A percentile compares a stretch with the other conserved stretches of the same genome.
Conservation (phyloP, 2,329 filamentous ascomycete genomes). For the Trichoderma hamatum region DNA sequence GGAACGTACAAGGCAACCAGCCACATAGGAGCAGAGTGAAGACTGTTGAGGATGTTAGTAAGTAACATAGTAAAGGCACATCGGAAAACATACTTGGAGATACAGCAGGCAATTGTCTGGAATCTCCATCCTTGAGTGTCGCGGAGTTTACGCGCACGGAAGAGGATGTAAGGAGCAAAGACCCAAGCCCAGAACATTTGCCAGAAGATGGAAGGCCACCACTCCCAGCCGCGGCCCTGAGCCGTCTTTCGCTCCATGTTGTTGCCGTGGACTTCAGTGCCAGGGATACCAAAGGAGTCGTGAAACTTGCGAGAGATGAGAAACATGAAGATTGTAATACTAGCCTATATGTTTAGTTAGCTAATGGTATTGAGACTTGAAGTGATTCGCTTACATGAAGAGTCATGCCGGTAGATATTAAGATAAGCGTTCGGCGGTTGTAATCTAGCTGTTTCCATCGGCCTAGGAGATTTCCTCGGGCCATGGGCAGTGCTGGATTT, state of each 20-base stretch:
- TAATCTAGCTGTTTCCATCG: conserved; percentile 49
- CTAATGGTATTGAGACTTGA: neutral
- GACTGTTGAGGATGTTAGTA: conserved; percentile 41
- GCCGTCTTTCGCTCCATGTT: conserved; percentile 52
- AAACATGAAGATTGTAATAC: conserved; percentile 62
- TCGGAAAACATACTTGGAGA: conserved; percentile 46
- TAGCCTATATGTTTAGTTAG: conserved; percentile 47
- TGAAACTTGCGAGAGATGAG: conserved; percentile 69
- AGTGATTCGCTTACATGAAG: conserved; percentile 52
- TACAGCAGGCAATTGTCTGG: conserved; percentile 60
- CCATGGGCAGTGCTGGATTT: conserved; percentile 21
- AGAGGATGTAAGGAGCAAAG: conserved; percentile 63
- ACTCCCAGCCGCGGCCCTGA: conserved; percentile 64
- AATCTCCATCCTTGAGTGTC: conserved; percentile 69
- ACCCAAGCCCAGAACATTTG: conserved; percentile 66
- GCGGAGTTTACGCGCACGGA: conserved; percentile 61
- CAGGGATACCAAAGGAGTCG: conserved; percentile 60
- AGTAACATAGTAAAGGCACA: neutral
- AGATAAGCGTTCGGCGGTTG: conserved; percentile 51
- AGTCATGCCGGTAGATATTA: conserved; percentile 57
- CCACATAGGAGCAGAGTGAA: conserved; percentile 70
- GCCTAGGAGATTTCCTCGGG: conserved; percentile 38
- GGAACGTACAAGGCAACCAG: conserved; percentile 60
- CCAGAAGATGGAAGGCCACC: conserved; percentile 68
- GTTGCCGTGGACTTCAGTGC: conserved; percentile 62